Base-by-base conservation (phyloP, 2,329 filamentous ascomycete species). In the Diplodia corticola region DNA sequence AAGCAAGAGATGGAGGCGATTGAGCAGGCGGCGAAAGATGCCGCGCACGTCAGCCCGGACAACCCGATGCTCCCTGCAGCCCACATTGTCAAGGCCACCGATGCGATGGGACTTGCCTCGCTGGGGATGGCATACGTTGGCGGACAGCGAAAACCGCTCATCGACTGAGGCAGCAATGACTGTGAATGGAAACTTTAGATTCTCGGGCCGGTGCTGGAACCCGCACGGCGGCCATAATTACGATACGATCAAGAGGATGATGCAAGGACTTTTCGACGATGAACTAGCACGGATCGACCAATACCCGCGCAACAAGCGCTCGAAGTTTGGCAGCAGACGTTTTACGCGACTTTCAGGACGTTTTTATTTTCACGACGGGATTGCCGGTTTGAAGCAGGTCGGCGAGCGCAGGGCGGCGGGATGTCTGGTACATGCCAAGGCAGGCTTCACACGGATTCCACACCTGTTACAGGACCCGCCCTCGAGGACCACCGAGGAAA, bases 1-100 rank as follows among this genome's bases (percentile, higher is more conserved):
- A 97, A 96, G 78, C 93, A 97, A 76, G 95, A 98, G 80, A 97
- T 99, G 92, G 93, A 97, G 73, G 93, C 93, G 44, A 98, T 99
- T 69, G 93, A 97, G 75, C 92, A 97, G 79, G 91, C 95, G 0
- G 95, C 95, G 50, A 94, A 93, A 78, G 94, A 98, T 72, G 94
- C 95, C 1, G 90, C 91, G 17, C 88, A 91, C 68, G 89, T 98
- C 68, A 92, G 94, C 71, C 90, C 90, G 0, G 92, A 96, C 68
- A 95, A 95, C 72, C 95, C 93, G 0, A 93, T 96, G 89, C 80
- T 97, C n/a, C 93, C 95, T 0, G 89, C 93, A 1, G 88, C 89
- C 69, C 89, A 86, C 7, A 95, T 99, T 69, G 87, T 98, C 67
- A 84, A 91, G 60, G 88, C 92, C 5, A 89, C 86, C 68, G 93